phyloP scores from a whole-genome alignment of 2,329 filamentous ascomycete genomes.

The Tympanopsis confertula region DNA sequence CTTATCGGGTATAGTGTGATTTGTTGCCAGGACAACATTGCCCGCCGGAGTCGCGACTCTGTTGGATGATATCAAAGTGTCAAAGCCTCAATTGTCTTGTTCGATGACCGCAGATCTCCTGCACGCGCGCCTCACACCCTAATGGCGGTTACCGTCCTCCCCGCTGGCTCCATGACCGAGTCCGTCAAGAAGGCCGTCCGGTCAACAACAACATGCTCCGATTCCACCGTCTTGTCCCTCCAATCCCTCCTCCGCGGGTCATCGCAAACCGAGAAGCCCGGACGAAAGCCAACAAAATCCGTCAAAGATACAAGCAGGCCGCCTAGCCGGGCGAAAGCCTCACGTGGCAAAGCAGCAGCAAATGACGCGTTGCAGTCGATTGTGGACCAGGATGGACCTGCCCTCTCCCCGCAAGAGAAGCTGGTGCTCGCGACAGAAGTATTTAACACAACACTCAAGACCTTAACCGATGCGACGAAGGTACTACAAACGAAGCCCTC shows the following conservation, averaged over 20 bases:
- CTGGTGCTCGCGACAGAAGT: slow-evolving; percentile 28
- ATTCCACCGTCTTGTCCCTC: slow-evolving; percentile 22
- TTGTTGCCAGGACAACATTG: not conserved
- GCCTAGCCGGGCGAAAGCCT: too few relatives aligned
- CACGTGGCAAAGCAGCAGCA: too few relatives aligned
- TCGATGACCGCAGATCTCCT: too few relatives aligned
- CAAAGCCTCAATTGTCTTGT: too few relatives aligned
- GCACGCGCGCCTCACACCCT: too few relatives aligned
- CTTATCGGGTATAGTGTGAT: not conserved
- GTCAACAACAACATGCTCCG: slow-evolving; percentile 22
- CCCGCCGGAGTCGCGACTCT: slow-evolving; percentile 9
- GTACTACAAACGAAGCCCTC: slow-evolving; percentile 6
- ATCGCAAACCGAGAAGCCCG: slow-evolving; percentile 7
- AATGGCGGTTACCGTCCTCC: slow-evolving; percentile 20
- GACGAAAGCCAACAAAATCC: too few relatives aligned
- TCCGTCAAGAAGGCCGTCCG: slow-evolving; percentile 26
- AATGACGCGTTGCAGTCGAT: too few relatives aligned
- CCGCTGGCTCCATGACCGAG: slow-evolving; percentile 16
- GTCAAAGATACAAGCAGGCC: too few relatives aligned
- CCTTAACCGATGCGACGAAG: slow-evolving; percentile 24
- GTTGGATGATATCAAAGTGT: not conserved
- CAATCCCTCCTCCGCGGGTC: slow-evolving; percentile 21
- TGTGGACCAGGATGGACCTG: too few relatives aligned
- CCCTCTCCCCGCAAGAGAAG: slow-evolving; percentile 23
- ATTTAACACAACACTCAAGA: slow-evolving; percentile 28